Evolutionary conservation across 305 asterid genomes (phyloP).

Genomic region (Rubia tinctorum): DNA sequence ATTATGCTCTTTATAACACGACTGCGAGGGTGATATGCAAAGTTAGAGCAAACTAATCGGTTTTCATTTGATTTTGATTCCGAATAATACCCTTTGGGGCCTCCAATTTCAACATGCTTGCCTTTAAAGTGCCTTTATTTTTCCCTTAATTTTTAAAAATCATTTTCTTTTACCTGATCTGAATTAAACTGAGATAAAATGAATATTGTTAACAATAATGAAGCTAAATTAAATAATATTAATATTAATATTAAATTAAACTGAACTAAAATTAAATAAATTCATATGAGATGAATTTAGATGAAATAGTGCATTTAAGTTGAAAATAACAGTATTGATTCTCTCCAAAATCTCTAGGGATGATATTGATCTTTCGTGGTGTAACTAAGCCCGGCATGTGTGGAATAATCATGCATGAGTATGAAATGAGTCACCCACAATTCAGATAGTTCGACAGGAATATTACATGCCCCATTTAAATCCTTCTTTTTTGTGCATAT

Average conservation of each 20-base stretch:
- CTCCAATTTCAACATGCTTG: conserved; percentile 20
- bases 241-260: too few relatives aligned
- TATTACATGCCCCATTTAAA: neutral
- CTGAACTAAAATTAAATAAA: too few relatives aligned
- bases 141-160: conserved; percentile 6
- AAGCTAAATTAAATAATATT: too few relatives aligned
- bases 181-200: too few relatives aligned
- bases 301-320: too few relatives aligned
- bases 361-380: conserved; percentile 15
- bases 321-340: neutral
- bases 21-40: neutral
- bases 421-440: conserved; percentile 3
- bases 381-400: conserved; percentile 2
- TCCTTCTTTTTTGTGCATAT: neutral
- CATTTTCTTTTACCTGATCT: too few relatives aligned
- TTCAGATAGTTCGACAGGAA: conserved; percentile 1
- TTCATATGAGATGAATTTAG: too few relatives aligned
- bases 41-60: conserved; percentile 14
- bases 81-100: neutral
- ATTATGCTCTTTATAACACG: neutral
- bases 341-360: neutral
- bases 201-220: too few relatives aligned
- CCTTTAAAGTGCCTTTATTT: conserved; percentile 23
- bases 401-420: neutral
- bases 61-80: conserved; percentile 13